A percentile compares a stretch with the other conserved stretches of the same genome.
Conservation (phyloP, 768 basidiomycete species). For the Hirschioporus abietinus region DNA sequence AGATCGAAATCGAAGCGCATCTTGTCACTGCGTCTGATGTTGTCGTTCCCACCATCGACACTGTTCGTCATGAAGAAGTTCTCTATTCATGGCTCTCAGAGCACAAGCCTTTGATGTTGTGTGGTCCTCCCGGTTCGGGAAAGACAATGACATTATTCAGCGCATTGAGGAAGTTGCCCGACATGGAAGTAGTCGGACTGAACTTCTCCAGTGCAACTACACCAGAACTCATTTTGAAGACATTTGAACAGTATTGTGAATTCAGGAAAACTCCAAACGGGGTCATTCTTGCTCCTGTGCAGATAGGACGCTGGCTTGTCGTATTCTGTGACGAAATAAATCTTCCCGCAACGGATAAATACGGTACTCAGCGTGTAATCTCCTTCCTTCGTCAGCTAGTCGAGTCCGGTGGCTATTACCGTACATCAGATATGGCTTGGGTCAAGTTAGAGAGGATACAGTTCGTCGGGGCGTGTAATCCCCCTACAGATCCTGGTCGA, state of each 20-base stretch:
- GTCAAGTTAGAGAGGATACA: slow-evolving; percentile 98
- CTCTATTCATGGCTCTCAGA: slow-evolving; percentile 98
- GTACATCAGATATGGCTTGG: slow-evolving; percentile 93
- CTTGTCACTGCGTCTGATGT: slow-evolving; percentile 93
- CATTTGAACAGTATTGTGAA: slow-evolving; percentile 99
- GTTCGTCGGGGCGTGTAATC: slow-evolving; percentile 99
- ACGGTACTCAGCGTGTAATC: slow-evolving; percentile 97
- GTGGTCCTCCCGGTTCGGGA: slow-evolving; percentile 98
- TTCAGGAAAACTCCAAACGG: slow-evolving; percentile 98
- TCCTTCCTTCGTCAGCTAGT: slow-evolving; percentile 97
- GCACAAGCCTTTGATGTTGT: slow-evolving; percentile 96
- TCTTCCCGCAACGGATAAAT: slow-evolving; percentile 92
- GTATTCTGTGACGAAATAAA: slow-evolving; percentile 99
- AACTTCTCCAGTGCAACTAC: slow-evolving; percentile 99
- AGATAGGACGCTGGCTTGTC: slow-evolving; percentile 97
- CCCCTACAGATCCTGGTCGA: slow-evolving; percentile 97
- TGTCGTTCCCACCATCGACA: slow-evolving; percentile 97
- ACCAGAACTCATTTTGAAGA: slow-evolving; percentile 96
- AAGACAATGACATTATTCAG: slow-evolving; percentile 99
- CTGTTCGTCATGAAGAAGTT: slow-evolving; percentile 97
- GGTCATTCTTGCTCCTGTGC: slow-evolving; percentile 88
- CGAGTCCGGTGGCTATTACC: slow-evolving; percentile 92
- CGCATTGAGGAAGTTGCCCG: slow-evolving; percentile 92
- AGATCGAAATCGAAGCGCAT: slow-evolving; percentile 95
- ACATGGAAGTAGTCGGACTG: slow-evolving; percentile 98